Percentiles rank a stretch among this genome's conserved stretches.
Evolutionary conservation across 2,329 filamentous ascomycete genomes (phyloP).

Genomic region (Fusarium xyrophilum): DNA sequence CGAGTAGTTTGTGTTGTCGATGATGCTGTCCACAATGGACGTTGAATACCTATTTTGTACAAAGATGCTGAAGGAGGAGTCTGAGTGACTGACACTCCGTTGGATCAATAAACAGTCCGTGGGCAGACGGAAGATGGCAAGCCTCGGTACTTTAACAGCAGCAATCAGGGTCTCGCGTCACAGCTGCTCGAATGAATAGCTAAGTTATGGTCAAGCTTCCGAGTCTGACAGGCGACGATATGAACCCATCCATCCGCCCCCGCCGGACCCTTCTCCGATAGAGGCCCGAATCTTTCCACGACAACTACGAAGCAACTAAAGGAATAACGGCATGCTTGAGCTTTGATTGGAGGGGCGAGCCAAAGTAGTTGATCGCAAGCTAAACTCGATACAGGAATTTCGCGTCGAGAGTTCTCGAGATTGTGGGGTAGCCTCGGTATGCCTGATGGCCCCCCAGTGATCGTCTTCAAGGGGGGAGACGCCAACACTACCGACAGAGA

Average conservation of each 20-base stretch:
- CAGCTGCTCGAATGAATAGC: constrained; percentile 8
- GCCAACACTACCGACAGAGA: neutral
- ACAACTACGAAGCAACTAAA: neutral
- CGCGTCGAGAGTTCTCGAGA: neutral
- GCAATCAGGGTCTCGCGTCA: neutral
- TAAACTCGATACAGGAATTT: constrained; percentile 19
- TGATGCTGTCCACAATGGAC: neutral
- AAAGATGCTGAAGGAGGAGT: neutral
- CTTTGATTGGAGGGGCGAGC: neutral
- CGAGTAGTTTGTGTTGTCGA: neutral
- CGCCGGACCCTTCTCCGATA: neutral
- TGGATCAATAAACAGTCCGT: neutral
- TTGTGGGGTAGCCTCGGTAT: constrained; percentile 22
- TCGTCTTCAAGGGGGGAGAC: neutral
- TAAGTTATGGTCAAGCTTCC: constrained; percentile 21
- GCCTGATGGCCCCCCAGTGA: neutral
- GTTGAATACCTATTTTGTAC: neutral
- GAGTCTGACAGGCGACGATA: neutral
- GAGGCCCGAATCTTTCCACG: neutral
- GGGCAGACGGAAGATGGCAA: neutral
- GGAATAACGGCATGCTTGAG: neutral
- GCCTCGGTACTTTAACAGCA: neutral
- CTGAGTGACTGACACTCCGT: neutral
- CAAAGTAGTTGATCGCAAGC: constrained; percentile 23
- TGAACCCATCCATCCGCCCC: neutral